Base-by-base conservation (phyloP, 2,329 filamentous ascomycete species). In the Phialocephala sp. region DNA sequence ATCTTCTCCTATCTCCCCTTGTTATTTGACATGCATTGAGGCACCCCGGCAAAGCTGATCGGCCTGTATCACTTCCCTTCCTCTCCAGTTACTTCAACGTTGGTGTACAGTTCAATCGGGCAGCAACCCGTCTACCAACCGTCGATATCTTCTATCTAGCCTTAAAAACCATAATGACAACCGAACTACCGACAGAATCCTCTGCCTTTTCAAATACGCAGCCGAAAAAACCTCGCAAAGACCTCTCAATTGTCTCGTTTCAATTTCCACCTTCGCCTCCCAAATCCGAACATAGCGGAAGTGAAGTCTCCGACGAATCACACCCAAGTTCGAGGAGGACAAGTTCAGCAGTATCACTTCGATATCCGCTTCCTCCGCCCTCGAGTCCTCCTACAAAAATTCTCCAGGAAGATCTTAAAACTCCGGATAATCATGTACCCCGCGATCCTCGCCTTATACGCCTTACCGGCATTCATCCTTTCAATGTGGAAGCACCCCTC, bases 401-500 rank as follows among this genome's bases (percentile, higher is more conserved):
- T 14, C 82, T 96, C 6, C 82, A 88, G n/a, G 79, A 92, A 73
- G 93, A 97, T 76, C 82, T 91, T 69, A 90, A 91, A 68, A 97
- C 93, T 0, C 94, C 94, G 9, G 94, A 97, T 75, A 82, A 79
- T 70, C 92, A 94, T 81, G 91, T 97, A 22, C 84, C 89, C 24
- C 85, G 94, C 76, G 93, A 97, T 78, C 83, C 90, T 0, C 85
- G 93, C 47, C 82, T 97, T 18, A 95, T 97, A 69, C 86, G 94
- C 59, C 82, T 97, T 15, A 97, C 94, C 12, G 94, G 94, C 27
- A 85, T 92, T 6, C 94, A 97, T 77, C 94, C 94, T 0, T 97
- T 96, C 82, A 97, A 97, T 72, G 90, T 91, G 58, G 94, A 97
- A 78, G 86, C 94, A 11, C 93, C 94, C 0, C 80, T 97, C 9